Evolutionary conservation across 78 protist genomes (phyloP).

Genomic region (Diacronema lutheri): DNA sequence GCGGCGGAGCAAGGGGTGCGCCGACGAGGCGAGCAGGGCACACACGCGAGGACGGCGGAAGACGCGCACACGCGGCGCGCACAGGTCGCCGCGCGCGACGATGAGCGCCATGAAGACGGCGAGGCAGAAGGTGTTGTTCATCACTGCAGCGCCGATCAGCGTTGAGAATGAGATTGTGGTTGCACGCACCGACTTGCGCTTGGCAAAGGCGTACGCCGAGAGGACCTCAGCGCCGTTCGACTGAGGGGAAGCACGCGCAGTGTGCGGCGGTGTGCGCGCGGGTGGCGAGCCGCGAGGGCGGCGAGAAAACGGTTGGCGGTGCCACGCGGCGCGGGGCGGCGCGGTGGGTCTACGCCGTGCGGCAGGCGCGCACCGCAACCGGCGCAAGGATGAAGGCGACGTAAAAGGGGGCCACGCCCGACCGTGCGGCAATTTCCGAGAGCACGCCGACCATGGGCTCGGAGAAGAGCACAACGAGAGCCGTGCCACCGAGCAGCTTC

Average conservation of each 20-base stretch:
- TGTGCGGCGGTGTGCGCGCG: no score
- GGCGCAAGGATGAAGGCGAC: constrained; percentile 77
- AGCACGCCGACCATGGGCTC: constrained; percentile 87
- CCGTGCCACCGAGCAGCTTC: constrained; percentile 58
- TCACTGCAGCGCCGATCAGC: constrained; percentile 70
- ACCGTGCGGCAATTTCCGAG: constrained; percentile 41
- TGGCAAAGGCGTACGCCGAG: constrained; percentile 55
- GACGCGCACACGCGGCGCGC: neutral
- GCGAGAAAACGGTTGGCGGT: no score
- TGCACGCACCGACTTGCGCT: constrained; percentile 53
- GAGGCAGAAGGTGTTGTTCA: constrained; percentile 82
- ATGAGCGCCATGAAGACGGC: constrained; percentile 42
- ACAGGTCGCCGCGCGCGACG: neutral
- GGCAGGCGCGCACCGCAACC: constrained; percentile 22
- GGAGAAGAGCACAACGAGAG: constrained; percentile 65
- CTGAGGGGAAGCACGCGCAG: no score
- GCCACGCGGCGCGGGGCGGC: no score
- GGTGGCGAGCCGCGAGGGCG: no score
- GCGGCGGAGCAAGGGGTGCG: no score
- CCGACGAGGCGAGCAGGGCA: constrained; percentile 1
- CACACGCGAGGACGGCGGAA: neutral
- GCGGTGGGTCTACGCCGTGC: no score
- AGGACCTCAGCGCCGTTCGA: constrained; percentile 78
- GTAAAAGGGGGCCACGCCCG: constrained; percentile 57
- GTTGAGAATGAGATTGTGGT: constrained; percentile 47